phyloP scores from a whole-genome alignment of 2,329 filamentous ascomycete genomes.

The Arthrobotrys pseudoclavata region DNA sequence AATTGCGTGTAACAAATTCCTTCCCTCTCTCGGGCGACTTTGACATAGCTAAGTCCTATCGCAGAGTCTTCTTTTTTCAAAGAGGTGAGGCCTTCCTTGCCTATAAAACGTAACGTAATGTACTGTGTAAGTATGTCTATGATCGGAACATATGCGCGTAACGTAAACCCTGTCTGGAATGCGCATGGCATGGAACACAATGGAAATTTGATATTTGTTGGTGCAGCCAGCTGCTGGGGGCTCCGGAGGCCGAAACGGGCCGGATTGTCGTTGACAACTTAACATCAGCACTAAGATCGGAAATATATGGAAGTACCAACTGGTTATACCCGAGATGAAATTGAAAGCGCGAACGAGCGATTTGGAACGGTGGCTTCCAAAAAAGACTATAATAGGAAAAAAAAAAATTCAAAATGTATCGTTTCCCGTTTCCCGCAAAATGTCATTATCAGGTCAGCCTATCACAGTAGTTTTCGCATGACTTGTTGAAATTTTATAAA shows the following conservation, averaged over 20 bases:
- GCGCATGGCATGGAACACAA: neutral
- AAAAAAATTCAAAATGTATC: neutral
- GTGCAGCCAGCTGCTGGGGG: neutral
- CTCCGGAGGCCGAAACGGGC: slow-evolving; percentile 15
- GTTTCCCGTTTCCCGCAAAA: neutral
- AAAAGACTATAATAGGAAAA: neutral
- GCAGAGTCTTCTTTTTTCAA: neutral
- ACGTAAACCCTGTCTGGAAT: neutral
- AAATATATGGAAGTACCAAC: no score
- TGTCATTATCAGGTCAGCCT: slow-evolving; percentile 26
- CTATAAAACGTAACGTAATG: neutral
- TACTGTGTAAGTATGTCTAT: no score
- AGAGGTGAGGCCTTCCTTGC: neutral
- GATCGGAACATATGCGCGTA: no score
- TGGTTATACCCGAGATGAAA: neutral
- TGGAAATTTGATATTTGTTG: neutral
- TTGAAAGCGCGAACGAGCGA: neutral
- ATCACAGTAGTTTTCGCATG: slow-evolving; percentile 12
- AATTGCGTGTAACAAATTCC: no score
- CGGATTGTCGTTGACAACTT: neutral
- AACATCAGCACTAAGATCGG: neutral
- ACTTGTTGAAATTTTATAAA: neutral
- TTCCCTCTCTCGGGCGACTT: neutral
- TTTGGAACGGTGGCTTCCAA: neutral
- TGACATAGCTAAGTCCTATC: neutral